Evolutionary conservation across 2,329 filamentous ascomycete genomes (phyloP).

Genomic region (Aaosphaeria arxii): DNA sequence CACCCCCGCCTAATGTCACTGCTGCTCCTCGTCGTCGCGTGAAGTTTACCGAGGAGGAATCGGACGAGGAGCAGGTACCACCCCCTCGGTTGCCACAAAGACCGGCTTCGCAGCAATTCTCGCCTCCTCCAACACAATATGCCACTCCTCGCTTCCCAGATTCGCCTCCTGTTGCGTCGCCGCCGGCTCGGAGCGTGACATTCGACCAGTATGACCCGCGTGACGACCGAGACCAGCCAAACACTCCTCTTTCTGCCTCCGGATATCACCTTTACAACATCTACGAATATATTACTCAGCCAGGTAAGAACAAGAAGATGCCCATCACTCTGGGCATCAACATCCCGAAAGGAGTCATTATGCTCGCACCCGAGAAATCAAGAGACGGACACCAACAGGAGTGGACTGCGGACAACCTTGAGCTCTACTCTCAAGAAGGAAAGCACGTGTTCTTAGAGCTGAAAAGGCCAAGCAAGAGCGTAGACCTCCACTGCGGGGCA

Average conservation of each 20-base stretch:
- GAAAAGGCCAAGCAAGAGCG: slow-evolving; percentile 85
- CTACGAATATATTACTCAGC: slow-evolving; percentile 94
- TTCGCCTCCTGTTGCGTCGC: slow-evolving; percentile 24
- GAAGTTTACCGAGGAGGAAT: slow-evolving; percentile 63
- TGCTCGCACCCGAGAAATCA: slow-evolving; percentile 83
- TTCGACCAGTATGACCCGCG: slow-evolving; percentile 42
- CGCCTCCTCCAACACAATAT: slow-evolving; percentile 47
- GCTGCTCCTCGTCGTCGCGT: slow-evolving; percentile 46
- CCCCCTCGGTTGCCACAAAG: slow-evolving; percentile 61
- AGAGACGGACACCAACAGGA: slow-evolving; percentile 82
- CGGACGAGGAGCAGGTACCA: slow-evolving; percentile 62
- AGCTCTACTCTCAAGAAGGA: slow-evolving; percentile 96
- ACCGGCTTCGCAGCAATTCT: slow-evolving; percentile 55
- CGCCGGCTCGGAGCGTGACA: slow-evolving; percentile 38
- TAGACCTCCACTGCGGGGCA: slow-evolving; percentile 94
- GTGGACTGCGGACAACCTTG: slow-evolving; percentile 92
- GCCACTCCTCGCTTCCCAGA: slow-evolving; percentile 40
- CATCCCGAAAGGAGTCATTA: slow-evolving; percentile 78
- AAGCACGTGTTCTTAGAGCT: slow-evolving; percentile 97
- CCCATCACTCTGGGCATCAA: slow-evolving; percentile 96
- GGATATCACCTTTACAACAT: slow-evolving; percentile 96
- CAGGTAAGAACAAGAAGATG: slow-evolving; percentile 98
- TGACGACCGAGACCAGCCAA: slow-evolving; percentile 37
- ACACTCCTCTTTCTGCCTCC: slow-evolving; percentile 57
- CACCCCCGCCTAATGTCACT: slow-evolving; percentile 53